Evolutionary conservation across 2,329 filamentous ascomycete species (phyloP).

Genomic region (Arthrobotrys pseudoclavata): DNA sequence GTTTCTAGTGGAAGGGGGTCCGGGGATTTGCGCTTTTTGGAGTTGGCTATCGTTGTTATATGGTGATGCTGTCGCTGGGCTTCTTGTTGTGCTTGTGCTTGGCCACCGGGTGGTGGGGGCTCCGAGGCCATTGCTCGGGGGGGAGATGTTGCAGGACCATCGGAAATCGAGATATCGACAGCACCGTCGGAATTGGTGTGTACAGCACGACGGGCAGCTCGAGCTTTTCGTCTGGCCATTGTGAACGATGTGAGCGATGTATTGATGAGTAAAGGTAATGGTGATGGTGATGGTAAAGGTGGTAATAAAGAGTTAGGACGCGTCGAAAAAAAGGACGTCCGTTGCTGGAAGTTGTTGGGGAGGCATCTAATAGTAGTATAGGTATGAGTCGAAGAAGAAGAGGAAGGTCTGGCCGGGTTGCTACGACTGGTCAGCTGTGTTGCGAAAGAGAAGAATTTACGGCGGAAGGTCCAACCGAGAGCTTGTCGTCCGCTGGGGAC

Average conservation of each 20-base stretch:
- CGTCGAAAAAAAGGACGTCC: not conserved
- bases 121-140: not conserved
- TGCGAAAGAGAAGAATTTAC: constrained; percentile 1
- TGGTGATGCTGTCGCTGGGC: not conserved
- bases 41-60: not conserved
- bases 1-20: constrained; percentile 30
- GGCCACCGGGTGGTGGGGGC: constrained; percentile 36
- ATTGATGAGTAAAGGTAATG: not conserved
- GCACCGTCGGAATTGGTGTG: not conserved
- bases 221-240: constrained; percentile 47
- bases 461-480: not conserved
- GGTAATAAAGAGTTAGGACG: not conserved
- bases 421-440: not conserved
- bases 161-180: constrained; percentile 5
- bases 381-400: not conserved
- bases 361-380: not conserved
- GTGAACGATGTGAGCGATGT: not conserved
- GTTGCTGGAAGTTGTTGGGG: not conserved
- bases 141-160: constrained; percentile 10
- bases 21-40: constrained; percentile 23
- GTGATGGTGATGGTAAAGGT: not conserved
- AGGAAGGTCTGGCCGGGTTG: not conserved
- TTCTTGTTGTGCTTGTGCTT: constrained; percentile 39
- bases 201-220: constrained; percentile 8
- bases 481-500: constrained; percentile 26